phyloP scores from a whole-genome alignment of 805 yeast species.

The Ogataea siamensis region DNA sequence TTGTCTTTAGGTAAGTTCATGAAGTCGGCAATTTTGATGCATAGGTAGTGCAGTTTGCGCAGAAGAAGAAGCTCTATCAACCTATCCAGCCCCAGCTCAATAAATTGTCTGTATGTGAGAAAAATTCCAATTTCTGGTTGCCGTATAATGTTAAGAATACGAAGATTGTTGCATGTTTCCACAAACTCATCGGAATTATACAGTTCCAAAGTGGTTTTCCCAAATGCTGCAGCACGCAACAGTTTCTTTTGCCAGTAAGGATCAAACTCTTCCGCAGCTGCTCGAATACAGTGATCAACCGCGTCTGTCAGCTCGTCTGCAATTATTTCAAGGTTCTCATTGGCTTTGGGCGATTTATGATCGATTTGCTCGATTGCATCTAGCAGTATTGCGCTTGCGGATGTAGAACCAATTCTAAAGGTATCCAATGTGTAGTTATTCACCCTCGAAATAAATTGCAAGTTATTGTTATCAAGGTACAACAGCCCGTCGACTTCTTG shows the following conservation, averaged over 20 bases:
- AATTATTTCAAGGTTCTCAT: constrained; percentile 63
- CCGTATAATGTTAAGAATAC: constrained; percentile 70
- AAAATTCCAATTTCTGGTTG: constrained; percentile 64
- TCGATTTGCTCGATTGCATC: constrained; percentile 73
- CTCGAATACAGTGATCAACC: constrained; percentile 66
- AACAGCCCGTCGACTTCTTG: constrained; percentile 71
- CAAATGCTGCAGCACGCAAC: constrained; percentile 80
- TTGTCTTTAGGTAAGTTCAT: constrained; percentile 45
- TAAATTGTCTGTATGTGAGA: constrained; percentile 57
- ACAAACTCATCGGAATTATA: constrained; percentile 63
- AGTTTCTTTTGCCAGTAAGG: constrained; percentile 77
- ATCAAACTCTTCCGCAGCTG: constrained; percentile 76
- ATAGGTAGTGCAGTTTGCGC: constrained; percentile 59
- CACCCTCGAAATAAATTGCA: constrained; percentile 67
- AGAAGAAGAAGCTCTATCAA: constrained; percentile 56
- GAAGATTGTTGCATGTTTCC: constrained; percentile 55
- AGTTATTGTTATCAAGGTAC: constrained; percentile 53
- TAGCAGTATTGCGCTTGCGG: constrained; percentile 76
- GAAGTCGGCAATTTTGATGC: constrained; percentile 58
- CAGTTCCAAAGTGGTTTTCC: constrained; percentile 60
- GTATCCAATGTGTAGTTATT: constrained; percentile 53
- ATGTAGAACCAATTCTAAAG: constrained; percentile 79
- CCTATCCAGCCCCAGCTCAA: constrained; percentile 50
- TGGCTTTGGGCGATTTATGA: constrained; percentile 73
- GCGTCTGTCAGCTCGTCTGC: constrained; percentile 53